Conservation (phyloP, 2,329 filamentous ascomycete species). For the Alternaria ethzedia region DNA sequence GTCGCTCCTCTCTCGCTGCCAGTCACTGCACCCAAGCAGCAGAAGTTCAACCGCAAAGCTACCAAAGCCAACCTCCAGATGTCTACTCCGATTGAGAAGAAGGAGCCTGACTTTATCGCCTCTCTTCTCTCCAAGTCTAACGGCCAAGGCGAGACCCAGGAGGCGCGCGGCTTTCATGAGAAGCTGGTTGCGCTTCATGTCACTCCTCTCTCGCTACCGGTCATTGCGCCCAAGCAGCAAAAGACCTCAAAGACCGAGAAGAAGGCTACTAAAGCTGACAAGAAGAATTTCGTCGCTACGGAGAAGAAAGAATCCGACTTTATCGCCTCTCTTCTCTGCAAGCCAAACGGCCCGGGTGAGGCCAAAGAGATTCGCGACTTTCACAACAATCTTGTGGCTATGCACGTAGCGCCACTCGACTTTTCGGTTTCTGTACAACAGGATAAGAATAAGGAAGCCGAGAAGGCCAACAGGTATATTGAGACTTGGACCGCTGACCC, state of each 20-base stretch:
- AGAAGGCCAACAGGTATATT: not conserved
- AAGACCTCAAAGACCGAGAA: not conserved
- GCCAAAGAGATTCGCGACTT: not conserved
- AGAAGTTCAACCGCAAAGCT: not conserved
- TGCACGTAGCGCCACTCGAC: not conserved
- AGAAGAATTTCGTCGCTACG: not conserved
- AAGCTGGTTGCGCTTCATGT: not conserved
- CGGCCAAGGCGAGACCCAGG: not conserved
- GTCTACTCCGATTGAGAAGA: too few relatives aligned
- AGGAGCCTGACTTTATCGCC: not conserved
- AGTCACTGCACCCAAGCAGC: not conserved
- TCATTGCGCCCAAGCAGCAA: not conserved
- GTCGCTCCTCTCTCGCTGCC: not conserved
- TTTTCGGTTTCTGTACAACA: not conserved
- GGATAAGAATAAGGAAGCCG: not conserved
- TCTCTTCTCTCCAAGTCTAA: not conserved
- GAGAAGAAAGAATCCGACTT: not conserved
- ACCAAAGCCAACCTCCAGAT: not conserved
- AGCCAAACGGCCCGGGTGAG: not conserved
- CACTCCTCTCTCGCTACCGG: not conserved
- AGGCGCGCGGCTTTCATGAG: not conserved
- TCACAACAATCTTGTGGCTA: not conserved
- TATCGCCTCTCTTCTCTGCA: not conserved
- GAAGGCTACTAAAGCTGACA: not conserved
- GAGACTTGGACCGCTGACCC: not conserved